Conservation (phyloP, 306 rosid species). For the Phaseolus lunatus region DNA sequence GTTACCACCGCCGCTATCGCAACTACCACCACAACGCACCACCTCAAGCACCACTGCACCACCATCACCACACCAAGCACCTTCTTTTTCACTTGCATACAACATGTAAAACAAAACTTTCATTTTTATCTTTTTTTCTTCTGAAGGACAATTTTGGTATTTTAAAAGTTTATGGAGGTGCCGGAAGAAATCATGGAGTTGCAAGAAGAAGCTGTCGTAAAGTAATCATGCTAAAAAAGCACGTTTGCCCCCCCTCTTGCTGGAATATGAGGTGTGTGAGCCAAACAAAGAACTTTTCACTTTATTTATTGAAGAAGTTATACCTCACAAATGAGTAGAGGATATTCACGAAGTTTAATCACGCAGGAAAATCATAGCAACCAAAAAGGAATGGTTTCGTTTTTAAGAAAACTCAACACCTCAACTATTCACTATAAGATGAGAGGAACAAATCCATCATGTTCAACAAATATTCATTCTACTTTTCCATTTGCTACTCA, state of each 20-base stretch:
- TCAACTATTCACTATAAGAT: constrained; percentile 42
- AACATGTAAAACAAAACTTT: too few species aligned
- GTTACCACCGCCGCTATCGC: too few species aligned
- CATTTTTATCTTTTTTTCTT: too few species aligned
- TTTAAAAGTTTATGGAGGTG: too few species aligned
- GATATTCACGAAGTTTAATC: constrained; percentile 21
- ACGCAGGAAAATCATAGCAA: constrained; percentile 2
- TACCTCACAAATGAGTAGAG: constrained; percentile 44
- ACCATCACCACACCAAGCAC: too few species aligned
- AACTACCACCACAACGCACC: too few species aligned
- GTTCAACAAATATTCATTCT: constrained; percentile 4
- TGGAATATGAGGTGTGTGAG: constrained; percentile 43
- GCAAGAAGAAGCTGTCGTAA: too few species aligned
- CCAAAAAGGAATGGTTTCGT: constrained; percentile 47
- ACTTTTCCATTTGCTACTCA: neutral
- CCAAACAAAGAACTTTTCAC: constrained; percentile 49
- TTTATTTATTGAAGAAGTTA: constrained; percentile 49
- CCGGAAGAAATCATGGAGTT: too few species aligned
- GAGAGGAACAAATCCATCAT: neutral
- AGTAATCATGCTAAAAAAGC: too few species aligned
- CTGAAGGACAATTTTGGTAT: too few species aligned
- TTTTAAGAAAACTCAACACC: constrained; percentile 44
- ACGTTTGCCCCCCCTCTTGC: neutral
- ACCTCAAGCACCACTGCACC: too few species aligned
- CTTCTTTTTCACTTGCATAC: too few species aligned